Evolutionary conservation across 306 rosid species (phyloP).

Genomic region (Macrotyloma uniflorum): DNA sequence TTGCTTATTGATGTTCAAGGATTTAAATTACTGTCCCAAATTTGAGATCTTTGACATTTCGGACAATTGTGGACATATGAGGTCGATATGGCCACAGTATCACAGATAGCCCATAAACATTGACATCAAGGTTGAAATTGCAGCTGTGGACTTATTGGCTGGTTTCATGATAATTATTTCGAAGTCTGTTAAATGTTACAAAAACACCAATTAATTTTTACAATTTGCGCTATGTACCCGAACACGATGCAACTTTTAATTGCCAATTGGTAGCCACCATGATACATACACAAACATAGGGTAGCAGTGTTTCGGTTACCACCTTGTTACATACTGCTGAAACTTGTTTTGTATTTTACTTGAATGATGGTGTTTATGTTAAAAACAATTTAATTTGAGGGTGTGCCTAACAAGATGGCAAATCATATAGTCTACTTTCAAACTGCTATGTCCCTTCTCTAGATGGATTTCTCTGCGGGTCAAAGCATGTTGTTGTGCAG

Average conservation of each 20-base stretch:
- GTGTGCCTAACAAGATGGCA: background rate
- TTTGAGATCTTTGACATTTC: background rate
- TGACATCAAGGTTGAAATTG: background rate
- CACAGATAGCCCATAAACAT: background rate
- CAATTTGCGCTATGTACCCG: background rate
- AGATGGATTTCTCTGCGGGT: background rate
- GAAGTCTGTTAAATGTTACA: background rate
- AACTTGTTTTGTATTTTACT: background rate
- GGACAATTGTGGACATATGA: background rate
- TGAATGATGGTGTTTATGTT: background rate
- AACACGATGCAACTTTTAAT: background rate
- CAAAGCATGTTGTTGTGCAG: background rate
- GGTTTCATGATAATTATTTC: background rate
- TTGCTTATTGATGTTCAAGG: background rate
- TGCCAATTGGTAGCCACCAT: background rate
- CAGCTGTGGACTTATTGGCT: background rate
- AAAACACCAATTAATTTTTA: background rate
- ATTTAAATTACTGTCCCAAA: too few relatives aligned
- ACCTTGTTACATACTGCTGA: background rate
- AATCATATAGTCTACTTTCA: background rate
- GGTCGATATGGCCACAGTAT: background rate
- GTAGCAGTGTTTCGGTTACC: background rate
- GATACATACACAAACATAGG: background rate
- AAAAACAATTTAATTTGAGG: background rate
- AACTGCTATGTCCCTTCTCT: background rate